Conservation (phyloP, 495 filamentous ascomycete genomes). For the Aspergillus hancockii region DNA sequence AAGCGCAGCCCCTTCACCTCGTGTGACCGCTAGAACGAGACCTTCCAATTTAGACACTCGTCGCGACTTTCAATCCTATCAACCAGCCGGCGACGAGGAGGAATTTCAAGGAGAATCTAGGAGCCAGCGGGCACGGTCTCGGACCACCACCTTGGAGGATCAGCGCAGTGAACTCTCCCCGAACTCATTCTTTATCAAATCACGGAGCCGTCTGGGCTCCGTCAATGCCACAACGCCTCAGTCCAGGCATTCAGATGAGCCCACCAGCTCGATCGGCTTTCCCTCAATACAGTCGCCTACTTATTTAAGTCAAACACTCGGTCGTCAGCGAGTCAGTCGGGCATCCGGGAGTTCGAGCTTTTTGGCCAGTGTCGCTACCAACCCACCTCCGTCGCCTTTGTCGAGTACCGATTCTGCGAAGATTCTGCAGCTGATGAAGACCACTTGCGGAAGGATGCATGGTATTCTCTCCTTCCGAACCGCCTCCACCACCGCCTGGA, state of each 20-base stretch:
- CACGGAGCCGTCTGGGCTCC: constrained; percentile 47
- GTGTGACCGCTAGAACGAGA: constrained; percentile 37
- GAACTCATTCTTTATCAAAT: constrained; percentile 33
- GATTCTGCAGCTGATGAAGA: constrained; percentile 57
- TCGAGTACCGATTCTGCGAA: constrained; percentile 52
- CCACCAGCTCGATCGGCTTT: constrained; percentile 48
- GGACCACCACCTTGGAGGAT: constrained; percentile 52
- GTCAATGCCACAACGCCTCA: constrained; percentile 43
- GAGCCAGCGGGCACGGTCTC: constrained; percentile 46
- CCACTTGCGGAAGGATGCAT: constrained; percentile 59
- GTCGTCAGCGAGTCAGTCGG: constrained; percentile 47
- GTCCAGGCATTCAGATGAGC: constrained; percentile 31
- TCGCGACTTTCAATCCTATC: constrained; percentile 30
- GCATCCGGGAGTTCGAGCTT: constrained; percentile 37
- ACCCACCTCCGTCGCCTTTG: constrained; percentile 51
- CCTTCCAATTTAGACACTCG: constrained; percentile 32
- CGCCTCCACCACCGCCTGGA: constrained; percentile 53
- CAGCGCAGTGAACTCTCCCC: constrained; percentile 45
- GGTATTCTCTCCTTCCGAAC: constrained; percentile 57
- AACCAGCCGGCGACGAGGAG: constrained; percentile 39
- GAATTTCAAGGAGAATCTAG: constrained; percentile 33
- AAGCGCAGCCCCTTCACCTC: constrained; percentile 44
- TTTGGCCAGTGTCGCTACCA: constrained; percentile 29
- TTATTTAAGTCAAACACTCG: constrained; percentile 30
- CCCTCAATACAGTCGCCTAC: constrained; percentile 52